These are phyloP conservation scores for Metrosideros polymorpha DNA, from an alignment of 441 rosid species.

Conservation along the genomic window DNA sequence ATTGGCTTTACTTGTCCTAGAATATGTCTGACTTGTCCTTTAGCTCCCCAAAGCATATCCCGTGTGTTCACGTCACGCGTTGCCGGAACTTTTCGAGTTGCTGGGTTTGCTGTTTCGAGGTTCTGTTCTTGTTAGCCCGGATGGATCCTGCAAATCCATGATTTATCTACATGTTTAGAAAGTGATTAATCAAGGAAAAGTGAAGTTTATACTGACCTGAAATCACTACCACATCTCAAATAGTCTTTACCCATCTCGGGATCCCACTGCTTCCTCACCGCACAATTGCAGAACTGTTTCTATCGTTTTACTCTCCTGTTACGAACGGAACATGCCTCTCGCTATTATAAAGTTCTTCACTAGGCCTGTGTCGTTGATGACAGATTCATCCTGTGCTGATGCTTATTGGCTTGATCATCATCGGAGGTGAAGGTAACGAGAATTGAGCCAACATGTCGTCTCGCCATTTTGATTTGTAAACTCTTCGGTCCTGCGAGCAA, in stretches of 20 bases:
- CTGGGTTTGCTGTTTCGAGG: background rate
- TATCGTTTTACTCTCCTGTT: background rate
- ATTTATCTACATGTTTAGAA: background rate
- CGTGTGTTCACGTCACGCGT: background rate
- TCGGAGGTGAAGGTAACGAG: conserved; percentile 89
- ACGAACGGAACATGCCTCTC: background rate
- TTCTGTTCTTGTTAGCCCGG: background rate
- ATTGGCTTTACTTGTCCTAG: background rate
- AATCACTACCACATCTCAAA: background rate
- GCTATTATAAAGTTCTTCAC: background rate
- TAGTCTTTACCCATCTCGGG: background rate
- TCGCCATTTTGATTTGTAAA: background rate
- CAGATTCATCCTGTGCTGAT: conserved; percentile 91
- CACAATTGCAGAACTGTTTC: background rate
- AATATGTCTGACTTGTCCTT: background rate
- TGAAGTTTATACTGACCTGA: background rate
- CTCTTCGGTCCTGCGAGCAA: background rate
- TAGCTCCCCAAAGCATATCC: background rate
- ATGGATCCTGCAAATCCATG: background rate
- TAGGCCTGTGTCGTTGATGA: background rate
- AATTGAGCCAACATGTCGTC: background rate
- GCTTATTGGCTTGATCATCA: conserved; percentile 73
- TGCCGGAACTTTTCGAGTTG: background rate
- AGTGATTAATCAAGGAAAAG: background rate
- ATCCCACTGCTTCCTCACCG: background rate